Evolutionary conservation across 2,329 filamentous ascomycete species (phyloP), one percentile per base, ranked within the genome.

Genomic region (Venturia oleaginea): DNA sequence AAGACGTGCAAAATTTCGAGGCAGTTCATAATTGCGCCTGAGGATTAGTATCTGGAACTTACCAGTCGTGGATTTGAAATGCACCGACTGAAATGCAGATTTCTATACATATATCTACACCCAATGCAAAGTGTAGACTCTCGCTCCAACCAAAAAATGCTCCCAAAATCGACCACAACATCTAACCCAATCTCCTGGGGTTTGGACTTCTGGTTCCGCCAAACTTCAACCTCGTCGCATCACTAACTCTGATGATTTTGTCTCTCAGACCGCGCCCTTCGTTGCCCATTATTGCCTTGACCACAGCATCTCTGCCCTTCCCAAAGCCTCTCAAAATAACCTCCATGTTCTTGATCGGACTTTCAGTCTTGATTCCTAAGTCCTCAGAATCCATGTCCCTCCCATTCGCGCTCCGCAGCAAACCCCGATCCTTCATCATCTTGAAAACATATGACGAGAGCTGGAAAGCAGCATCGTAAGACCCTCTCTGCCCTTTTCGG

Each of bases 391-490:
- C 46, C 46, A 30, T 63, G 40, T 54, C 42, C 46, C 61, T 62
- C n/a, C 30, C 51, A 19, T 24, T 40, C 54, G 40, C 24, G n/a
- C 90, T 85, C 68, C 86, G 80, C 71, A 91, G 80, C 80, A 90
- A 85, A 51, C 90, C 90, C 70, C 85, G 86, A 76, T 96, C 91
- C 73, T 92, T 86, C 68, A 99, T 88, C 74, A 88, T 86, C 74
- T 88, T 88, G 74, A 97, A 85, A 32, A 93, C 85, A 74, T 92
- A 93, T 22, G 90, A 87, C 5, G 88, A 86, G 60, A 99, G 80
- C 75, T 97, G 95, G 77, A 96, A 97, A 3, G 88, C 93, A 22
- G 93, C 88, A 77, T 99, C 94, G 78, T 94, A 99, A 65, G 86
- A 84, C 67, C 89, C 87, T 68, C 94, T 85, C 61, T 87, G 85